phyloP scores from a whole-genome alignment of 2,329 filamentous ascomycete species.

The Venturia oleaginea region DNA sequence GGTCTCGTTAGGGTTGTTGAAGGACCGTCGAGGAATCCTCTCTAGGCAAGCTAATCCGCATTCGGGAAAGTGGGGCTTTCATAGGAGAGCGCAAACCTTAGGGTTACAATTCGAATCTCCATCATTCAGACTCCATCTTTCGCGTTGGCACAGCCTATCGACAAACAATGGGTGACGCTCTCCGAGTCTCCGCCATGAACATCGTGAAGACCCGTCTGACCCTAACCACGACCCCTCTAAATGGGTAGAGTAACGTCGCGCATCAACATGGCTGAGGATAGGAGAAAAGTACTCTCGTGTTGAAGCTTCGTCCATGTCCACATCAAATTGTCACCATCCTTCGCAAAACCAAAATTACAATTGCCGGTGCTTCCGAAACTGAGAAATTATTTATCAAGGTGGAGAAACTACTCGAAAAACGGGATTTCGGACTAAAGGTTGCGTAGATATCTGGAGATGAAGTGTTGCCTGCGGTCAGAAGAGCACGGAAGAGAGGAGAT shows the following conservation, averaged over 20 bases:
- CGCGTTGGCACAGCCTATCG: background rate
- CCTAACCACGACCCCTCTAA: background rate
- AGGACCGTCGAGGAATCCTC: background rate
- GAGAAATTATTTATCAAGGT: conserved; percentile 22
- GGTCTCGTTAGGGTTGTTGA: too few relatives aligned
- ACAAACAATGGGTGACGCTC: background rate
- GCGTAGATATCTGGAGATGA: conserved; percentile 38
- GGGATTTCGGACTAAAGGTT: conserved; percentile 23
- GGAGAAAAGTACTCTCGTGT: background rate
- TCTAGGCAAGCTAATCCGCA: background rate
- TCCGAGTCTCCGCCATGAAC: background rate
- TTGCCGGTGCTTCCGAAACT: conserved; percentile 26
- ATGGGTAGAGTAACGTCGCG: background rate
- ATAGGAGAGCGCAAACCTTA: background rate
- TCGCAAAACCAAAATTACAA: conserved; percentile 27
- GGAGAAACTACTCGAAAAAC: conserved; percentile 20
- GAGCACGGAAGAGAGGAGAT: conserved; percentile 29
- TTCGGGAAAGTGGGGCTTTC: background rate
- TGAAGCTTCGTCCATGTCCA: background rate
- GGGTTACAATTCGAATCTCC: background rate
- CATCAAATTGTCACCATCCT: conserved; percentile 10
- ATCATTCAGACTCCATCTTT: too few relatives aligned
- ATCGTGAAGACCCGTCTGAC: background rate
- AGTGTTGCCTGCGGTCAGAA: conserved; percentile 26
- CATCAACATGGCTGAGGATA: background rate